Evolutionary conservation across 805 yeast genomes (phyloP).

Genomic region (Saccharomyces eubayanus): DNA sequence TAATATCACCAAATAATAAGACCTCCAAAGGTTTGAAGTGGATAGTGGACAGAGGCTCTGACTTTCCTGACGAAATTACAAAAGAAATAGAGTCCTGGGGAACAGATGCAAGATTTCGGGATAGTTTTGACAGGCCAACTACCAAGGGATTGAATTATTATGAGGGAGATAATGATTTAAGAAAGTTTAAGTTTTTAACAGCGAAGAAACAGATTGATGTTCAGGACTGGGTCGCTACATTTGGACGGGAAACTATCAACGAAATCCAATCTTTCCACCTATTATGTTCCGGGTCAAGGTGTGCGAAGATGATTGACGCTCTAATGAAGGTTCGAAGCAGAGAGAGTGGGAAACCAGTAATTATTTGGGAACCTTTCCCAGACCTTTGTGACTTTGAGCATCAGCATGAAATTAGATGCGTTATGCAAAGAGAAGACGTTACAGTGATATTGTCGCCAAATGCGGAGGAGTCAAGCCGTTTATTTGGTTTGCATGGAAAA

Average conservation of each 20-base stretch:
- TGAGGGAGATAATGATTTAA: constrained; percentile 49
- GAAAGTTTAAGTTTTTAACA: constrained; percentile 54
- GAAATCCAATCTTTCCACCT: constrained; percentile 47
- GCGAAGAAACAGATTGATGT: constrained; percentile 55
- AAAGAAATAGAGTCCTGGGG: constrained; percentile 49
- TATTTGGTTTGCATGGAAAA: constrained; percentile 38
- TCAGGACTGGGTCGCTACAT: constrained; percentile 34
- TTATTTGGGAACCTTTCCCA: constrained; percentile 85
- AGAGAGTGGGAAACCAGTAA: constrained; percentile 6
- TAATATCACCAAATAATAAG: constrained; percentile 36
- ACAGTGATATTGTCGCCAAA: constrained; percentile 58
- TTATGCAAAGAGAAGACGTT: constrained; percentile 12
- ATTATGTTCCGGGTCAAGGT: constrained; percentile 63
- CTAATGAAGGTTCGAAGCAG: constrained; percentile 7
- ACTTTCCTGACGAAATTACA: constrained; percentile 50
- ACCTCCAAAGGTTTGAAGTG: constrained; percentile 42
- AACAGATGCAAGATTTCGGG: constrained; percentile 50
- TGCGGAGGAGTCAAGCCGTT: constrained; percentile 68
- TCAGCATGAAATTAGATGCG: constrained; percentile 23
- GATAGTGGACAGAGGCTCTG: constrained; percentile 72
- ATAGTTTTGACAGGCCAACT: constrained; percentile 47
- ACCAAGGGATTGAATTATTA: constrained; percentile 79
- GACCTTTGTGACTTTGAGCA: constrained; percentile 54
- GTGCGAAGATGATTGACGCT: constrained; percentile 38
- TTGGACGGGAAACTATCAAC: constrained; percentile 32